Base-by-base conservation (phyloP, 2,329 filamentous ascomycete genomes). In the Fusarium tanahbumbuense region DNA sequence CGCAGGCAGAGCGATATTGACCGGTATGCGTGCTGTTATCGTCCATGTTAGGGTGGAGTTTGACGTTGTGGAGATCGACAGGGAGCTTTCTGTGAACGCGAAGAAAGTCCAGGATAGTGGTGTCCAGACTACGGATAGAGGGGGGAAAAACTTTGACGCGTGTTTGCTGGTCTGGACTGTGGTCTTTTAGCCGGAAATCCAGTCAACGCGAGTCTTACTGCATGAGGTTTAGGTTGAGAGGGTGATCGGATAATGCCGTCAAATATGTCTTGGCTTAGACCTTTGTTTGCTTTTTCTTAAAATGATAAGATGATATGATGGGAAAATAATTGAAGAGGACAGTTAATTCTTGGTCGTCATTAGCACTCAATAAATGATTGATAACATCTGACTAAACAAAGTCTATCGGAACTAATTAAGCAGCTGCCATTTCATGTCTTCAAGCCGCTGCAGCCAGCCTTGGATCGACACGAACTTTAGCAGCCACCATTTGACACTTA, bases 21-120 rank as follows among this genome's bases (percentile, higher is more conserved):
- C 64, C 79, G 79, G 65, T 82, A 79, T 47, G 75, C 82, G 46
- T 78, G 76, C 68, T 84, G 82, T 75, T 81, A 78, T 69, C 75
- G 83, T 68, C 75, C 83, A 71, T 71, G 57, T 67, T 70, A 45
- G 22, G 64, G 69, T 72, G 69, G 69, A 72, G 69, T 72, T 72
- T 72, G 69, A 67, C 27, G 61, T 62, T n/a, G 69, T 72, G 69
- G 69, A 72, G 69, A 67, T 70, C 45, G 58, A 60, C 68, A 72
- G 65, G 59, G 61, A 70, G 55, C 34, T 37, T n/a, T 37, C 34
- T 37, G 34, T 37, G 58, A 71, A 42, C 32, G 60, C 60, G 68
- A 72, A 54, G 61, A 56, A 45, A n/a, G 22, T 63, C 44, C 53
- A 63, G 22, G 49, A 59, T 66, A 25, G 41, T 37, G 34, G 34